These are phyloP conservation scores for Alternaria arbusti DNA, from an alignment of 2,329 filamentous ascomycete genomes.

Conservation along the genomic window DNA sequence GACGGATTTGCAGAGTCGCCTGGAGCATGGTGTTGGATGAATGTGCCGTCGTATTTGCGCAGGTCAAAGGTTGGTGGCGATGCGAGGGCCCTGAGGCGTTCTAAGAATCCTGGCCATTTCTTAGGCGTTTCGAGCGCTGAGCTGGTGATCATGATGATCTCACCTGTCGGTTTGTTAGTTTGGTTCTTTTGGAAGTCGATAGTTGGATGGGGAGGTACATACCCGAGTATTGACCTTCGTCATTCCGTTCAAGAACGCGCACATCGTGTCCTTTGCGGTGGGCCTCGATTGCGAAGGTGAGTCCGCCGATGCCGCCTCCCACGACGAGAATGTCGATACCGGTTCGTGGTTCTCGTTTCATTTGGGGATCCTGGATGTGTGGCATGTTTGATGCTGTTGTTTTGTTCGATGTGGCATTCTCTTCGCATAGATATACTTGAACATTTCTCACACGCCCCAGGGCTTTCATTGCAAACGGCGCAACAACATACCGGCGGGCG, in stretches of 20 bases:
- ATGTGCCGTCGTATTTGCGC: background rate
- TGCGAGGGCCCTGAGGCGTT: background rate
- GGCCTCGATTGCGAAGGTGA: constrained; percentile 35
- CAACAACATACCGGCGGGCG: background rate
- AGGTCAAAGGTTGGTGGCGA: background rate
- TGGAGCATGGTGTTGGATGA: background rate
- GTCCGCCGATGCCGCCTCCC: constrained; percentile 35
- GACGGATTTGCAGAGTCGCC: background rate
- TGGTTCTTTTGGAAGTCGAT: background rate
- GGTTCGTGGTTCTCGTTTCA: background rate
- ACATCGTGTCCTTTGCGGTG: constrained; percentile 38
- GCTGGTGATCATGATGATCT: background rate
- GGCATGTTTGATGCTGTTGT: background rate
- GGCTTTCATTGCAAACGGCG: background rate
- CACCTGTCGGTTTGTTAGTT: background rate
- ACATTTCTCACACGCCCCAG: background rate
- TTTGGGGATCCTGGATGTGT: background rate
- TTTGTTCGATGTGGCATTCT: background rate
- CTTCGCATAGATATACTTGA: background rate
- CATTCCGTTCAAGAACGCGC: constrained; percentile 26
- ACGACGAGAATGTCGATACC: constrained; percentile 24
- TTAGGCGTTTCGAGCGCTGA: background rate
- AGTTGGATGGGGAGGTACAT: background rate
- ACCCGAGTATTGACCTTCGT: background rate
- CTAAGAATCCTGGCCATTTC: constrained; percentile 4